Percentiles rank a stretch among this genome's conserved stretches.
phyloP scores from a whole-genome alignment of 805 yeast species.

The Teunomyces aglyptinius region DNA sequence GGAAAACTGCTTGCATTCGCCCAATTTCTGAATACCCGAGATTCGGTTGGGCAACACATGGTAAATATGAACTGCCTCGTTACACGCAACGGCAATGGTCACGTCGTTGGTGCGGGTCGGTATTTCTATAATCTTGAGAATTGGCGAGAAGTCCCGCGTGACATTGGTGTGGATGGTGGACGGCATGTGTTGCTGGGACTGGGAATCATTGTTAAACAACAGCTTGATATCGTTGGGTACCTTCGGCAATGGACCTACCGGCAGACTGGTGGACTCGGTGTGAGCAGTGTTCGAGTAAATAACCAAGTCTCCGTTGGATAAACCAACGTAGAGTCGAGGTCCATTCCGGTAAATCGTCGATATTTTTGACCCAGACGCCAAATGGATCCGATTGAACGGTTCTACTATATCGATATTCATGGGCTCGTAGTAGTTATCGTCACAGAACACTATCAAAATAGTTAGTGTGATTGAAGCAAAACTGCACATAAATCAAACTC shows the following conservation, averaged over 20 bases:
- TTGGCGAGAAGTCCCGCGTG: slow-evolving; percentile 15
- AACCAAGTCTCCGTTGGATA: slow-evolving; percentile 33
- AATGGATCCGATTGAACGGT: slow-evolving; percentile 34
- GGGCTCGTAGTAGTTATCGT: slow-evolving; percentile 1
- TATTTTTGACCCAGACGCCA: slow-evolving; percentile 20
- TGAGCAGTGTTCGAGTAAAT: slow-evolving; percentile 1
- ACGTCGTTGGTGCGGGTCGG: slow-evolving; percentile 1
- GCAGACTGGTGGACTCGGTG: neutral
- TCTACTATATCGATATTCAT: slow-evolving; percentile 41
- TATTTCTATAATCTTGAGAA: slow-evolving; percentile 13
- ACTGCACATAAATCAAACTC: neutral
- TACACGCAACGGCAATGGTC: slow-evolving; percentile 1
- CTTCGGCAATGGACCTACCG: neutral
- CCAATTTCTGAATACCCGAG: slow-evolving; percentile 23
- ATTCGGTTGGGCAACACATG: slow-evolving; percentile 1
- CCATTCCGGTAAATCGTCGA: slow-evolving; percentile 22
- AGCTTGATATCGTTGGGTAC: slow-evolving; percentile 21
- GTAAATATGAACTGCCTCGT: neutral
- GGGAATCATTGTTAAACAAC: slow-evolving; percentile 17
- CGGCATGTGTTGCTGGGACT: slow-evolving; percentile 9
- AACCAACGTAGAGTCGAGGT: slow-evolving; percentile 29
- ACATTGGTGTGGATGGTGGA: slow-evolving; percentile 22
- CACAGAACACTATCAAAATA: neutral
- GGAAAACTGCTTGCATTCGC: slow-evolving; percentile 19
- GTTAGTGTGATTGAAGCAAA: neutral